Percentiles rank a stretch among this genome's conserved stretches.
Evolutionary conservation across 345 rosid genomes (phyloP).

Genomic region (Syzygium aqueum): DNA sequence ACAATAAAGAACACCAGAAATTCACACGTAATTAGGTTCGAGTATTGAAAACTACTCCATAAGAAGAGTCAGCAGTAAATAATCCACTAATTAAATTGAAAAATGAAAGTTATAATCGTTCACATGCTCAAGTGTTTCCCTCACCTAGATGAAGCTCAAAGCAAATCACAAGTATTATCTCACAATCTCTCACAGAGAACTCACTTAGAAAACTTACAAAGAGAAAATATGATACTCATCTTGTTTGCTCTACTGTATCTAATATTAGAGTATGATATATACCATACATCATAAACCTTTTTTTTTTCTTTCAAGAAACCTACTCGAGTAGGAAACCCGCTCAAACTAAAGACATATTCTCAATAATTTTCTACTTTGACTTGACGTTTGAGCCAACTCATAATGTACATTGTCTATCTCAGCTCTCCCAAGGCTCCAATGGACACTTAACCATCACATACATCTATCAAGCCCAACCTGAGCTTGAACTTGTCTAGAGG

Average conservation of each 20-base stretch:
- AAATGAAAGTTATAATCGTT: background rate
- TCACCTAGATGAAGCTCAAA: rapidly evolving
- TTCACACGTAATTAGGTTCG: rapidly evolving
- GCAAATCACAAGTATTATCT: background rate
- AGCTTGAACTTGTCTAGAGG: background rate
- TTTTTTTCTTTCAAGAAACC: background rate
- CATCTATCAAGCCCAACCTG: background rate
- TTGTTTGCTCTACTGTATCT: background rate
- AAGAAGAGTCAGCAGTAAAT: background rate
- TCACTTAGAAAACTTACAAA: rapidly evolving
- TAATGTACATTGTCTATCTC: background rate
- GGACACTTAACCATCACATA: background rate
- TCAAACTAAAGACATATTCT: background rate
- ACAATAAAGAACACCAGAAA: background rate
- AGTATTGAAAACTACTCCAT: rapidly evolving
- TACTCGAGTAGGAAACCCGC: background rate
- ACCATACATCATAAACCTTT: background rate
- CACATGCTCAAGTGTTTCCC: background rate
- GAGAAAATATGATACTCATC: background rate
- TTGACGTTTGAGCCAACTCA: background rate
- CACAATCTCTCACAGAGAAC: background rate
- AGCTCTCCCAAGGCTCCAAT: background rate
- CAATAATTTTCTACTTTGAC: background rate
- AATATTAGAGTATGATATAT: background rate
- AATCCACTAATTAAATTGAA: background rate